Percentiles rank a stretch among this genome's conserved stretches.
These are phyloP conservation scores for Trichoderma brevicompactum DNA, from an alignment of 2,329 filamentous ascomycete genomes.

Conservation along the genomic window DNA sequence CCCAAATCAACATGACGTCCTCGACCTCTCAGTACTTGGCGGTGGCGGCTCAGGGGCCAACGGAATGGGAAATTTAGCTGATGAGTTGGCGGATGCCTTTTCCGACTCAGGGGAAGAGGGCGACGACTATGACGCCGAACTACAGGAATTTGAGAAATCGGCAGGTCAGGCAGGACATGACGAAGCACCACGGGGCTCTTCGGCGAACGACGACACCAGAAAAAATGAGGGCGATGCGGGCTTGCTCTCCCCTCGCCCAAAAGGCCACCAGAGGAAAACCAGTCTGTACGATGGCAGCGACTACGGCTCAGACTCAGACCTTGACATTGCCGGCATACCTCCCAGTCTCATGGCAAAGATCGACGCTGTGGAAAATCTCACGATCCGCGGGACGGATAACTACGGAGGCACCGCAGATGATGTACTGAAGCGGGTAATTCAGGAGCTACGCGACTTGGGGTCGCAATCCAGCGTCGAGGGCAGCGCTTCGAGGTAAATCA, in stretches of 20 bases:
- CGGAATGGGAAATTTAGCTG: conserved; percentile 76
- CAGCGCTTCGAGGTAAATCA: conserved; percentile 68
- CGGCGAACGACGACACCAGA: conserved; percentile 42
- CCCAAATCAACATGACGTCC: conserved; percentile 53
- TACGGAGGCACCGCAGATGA: conserved; percentile 68
- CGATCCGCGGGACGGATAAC: conserved; percentile 66
- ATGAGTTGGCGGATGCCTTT: conserved; percentile 77
- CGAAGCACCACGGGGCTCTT: conserved; percentile 14
- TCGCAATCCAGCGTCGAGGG: conserved; percentile 74
- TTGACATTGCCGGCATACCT: conserved; percentile 70
- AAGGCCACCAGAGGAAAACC: conserved; percentile 55
- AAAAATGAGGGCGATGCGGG: conserved; percentile 47
- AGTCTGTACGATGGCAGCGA: conserved; percentile 74
- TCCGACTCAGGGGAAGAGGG: conserved; percentile 67
- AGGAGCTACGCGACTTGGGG: conserved; percentile 71
- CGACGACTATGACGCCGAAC: conserved; percentile 53
- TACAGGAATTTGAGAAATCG: conserved; percentile 12
- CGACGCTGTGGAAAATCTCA: conserved; percentile 72
- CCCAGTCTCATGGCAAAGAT: conserved; percentile 70
- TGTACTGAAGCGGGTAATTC: conserved; percentile 70
- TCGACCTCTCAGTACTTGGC: conserved; percentile 53
- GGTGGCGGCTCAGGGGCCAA: conserved; percentile 51
- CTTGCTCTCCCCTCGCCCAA: conserved; percentile 50
- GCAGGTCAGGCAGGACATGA: not conserved
- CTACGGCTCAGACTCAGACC: conserved; percentile 72